These are phyloP conservation scores for Rhododendron simsii DNA, from an alignment of 148 eudicot species.

Conservation along the genomic window DNA sequence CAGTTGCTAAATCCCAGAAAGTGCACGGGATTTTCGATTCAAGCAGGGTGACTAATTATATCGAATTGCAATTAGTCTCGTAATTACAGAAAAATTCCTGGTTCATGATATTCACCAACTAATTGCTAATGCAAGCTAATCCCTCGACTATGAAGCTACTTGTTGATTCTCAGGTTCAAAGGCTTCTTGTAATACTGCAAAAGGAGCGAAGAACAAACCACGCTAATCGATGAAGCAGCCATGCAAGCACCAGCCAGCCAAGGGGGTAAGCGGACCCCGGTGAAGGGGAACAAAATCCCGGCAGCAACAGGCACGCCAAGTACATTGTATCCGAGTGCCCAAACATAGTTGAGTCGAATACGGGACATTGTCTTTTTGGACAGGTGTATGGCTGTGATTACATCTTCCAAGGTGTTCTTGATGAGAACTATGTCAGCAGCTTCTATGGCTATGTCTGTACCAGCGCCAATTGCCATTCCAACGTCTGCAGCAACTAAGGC, in stretches of 20 bases:
- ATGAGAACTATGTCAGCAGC: constrained; percentile 93
- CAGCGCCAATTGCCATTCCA: constrained; percentile 97
- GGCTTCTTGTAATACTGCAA: constrained; percentile 95
- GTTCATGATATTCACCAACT: neutral
- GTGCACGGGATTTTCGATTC: neutral
- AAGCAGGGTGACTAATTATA: neutral
- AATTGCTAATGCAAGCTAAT: neutral
- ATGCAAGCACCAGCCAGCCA: constrained; percentile 99
- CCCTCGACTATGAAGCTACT: neutral
- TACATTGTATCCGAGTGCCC: constrained; percentile 96
- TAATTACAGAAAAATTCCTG: neutral
- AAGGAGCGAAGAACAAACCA: constrained; percentile 88
- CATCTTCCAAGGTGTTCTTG: constrained; percentile 88
- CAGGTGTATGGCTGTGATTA: constrained; percentile 85
- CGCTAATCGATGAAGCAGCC: constrained; percentile 96
- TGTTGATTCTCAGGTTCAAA: constrained; percentile 13
- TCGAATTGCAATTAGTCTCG: neutral
- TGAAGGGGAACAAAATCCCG: constrained; percentile 76
- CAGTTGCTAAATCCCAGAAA: neutral
- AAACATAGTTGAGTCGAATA: constrained; percentile 77
- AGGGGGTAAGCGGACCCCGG: constrained; percentile 85
- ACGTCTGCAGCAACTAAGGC: constrained; percentile 92
- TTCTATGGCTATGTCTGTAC: constrained; percentile 94
- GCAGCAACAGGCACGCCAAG: constrained; percentile 93
- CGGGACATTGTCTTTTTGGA: constrained; percentile 80